Evolutionary conservation across 768 basidiomycete genomes (phyloP).

Genomic region (Boletus eberwhitei): DNA sequence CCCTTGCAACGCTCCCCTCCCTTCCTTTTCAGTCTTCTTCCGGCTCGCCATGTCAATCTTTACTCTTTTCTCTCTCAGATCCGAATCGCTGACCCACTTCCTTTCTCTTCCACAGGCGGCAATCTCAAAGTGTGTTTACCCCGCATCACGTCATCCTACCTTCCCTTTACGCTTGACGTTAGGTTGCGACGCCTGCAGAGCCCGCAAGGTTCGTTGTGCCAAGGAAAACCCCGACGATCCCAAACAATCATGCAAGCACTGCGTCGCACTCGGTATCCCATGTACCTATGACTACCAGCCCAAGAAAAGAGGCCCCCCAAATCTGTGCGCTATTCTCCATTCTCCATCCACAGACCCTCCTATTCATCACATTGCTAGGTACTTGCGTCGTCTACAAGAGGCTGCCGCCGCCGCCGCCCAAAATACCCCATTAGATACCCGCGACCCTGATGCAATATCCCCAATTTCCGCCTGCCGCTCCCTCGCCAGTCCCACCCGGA

Average conservation of each 20-base stretch:
- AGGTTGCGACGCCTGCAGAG: constrained; percentile 87
- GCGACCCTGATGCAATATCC: constrained; percentile 41
- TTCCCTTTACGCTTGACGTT: constrained; percentile 22
- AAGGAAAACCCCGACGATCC: constrained; percentile 75
- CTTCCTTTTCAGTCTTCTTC: constrained; percentile 7
- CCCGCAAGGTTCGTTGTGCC: constrained; percentile 83
- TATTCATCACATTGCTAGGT: constrained; percentile 40
- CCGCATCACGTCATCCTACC: constrained; percentile 24
- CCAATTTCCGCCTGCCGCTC: constrained; percentile 40
- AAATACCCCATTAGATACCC: constrained; percentile 29
- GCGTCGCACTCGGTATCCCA: constrained; percentile 72
- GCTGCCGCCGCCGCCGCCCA: constrained; percentile 55
- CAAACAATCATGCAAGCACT: constrained; percentile 84
- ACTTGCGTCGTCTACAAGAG: constrained; percentile 77
- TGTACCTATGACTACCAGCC: constrained; percentile 94
- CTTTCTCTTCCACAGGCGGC: constrained; percentile 53
- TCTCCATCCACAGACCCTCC: neutral
- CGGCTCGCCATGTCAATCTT: constrained; percentile 37
- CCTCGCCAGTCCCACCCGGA: constrained; percentile 47
- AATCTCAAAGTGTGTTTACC: constrained; percentile 69
- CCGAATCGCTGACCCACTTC: constrained; percentile 32
- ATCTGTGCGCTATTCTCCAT: constrained; percentile 55
- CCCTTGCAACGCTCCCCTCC: neutral
- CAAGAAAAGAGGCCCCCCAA: constrained; percentile 90
- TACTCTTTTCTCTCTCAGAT: constrained; percentile 24